A percentile compares a stretch with the other conserved stretches of the same genome.
These are phyloP conservation scores for Penicillium sp. DNA, from an alignment of 2,329 filamentous ascomycete genomes.

Conservation along the genomic window DNA sequence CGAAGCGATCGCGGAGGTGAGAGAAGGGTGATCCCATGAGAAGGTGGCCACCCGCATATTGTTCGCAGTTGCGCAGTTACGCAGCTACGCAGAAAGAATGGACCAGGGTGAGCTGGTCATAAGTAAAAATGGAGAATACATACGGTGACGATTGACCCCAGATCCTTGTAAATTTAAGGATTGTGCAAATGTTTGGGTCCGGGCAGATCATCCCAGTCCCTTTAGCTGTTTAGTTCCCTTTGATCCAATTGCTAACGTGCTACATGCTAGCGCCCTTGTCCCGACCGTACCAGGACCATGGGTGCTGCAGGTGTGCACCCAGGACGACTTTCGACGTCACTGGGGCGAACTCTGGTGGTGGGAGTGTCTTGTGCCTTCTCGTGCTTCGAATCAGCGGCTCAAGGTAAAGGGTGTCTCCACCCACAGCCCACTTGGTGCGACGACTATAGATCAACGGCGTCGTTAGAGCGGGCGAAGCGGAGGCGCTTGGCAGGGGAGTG, in stretches of 20 bases:
- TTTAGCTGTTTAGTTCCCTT: not conserved
- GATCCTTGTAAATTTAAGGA: not conserved
- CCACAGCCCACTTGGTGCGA: slow-evolving; percentile 18
- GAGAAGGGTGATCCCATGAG: not conserved
- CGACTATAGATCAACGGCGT: slow-evolving; percentile 24
- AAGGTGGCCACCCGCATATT: not conserved
- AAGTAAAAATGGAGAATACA: too few relatives aligned
- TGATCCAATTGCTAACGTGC: too few relatives aligned
- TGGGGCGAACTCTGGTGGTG: not conserved
- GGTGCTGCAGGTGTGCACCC: not conserved
- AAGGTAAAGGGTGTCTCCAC: not conserved
- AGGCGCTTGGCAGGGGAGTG: slow-evolving; percentile 23
- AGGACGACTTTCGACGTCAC: slow-evolving; percentile 9
- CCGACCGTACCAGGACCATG: not conserved
- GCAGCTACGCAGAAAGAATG: too few relatives aligned
- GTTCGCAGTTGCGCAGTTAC: too few relatives aligned
- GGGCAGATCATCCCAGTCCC: slow-evolving; percentile 11
- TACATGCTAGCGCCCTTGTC: not conserved
- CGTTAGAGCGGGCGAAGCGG: slow-evolving; percentile 10
- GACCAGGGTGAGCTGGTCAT: too few relatives aligned
- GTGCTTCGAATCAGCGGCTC: slow-evolving; percentile 2
- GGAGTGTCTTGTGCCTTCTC: not conserved
- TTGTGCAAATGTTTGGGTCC: slow-evolving; percentile 9
- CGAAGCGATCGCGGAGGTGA: not conserved
- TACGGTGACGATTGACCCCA: not conserved